Percentiles rank a stretch among this genome's conserved stretches.
These are phyloP conservation scores for Scytalidium lignicola DNA, from an alignment of 2,329 filamentous ascomycete species.

Conservation along the genomic window DNA sequence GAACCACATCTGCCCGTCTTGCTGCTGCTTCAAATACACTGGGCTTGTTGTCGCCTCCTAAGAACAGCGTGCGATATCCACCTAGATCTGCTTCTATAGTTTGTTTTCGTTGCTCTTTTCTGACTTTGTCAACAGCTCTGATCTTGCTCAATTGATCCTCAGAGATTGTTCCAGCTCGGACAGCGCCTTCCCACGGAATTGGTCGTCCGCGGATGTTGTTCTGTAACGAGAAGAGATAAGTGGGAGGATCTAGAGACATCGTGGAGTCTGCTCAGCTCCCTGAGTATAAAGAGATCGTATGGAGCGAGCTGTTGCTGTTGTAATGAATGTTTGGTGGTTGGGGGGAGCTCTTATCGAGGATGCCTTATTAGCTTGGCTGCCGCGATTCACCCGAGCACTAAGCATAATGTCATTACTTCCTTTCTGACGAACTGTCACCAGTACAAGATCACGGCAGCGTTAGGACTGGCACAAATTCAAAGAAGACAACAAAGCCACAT, in stretches of 20 bases:
- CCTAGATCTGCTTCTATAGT: conserved; percentile 74
- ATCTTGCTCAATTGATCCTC: conserved; percentile 94
- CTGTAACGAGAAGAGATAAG: conserved; percentile 82
- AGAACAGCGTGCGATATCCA: conserved; percentile 74
- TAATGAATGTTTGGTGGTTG: conserved; percentile 6
- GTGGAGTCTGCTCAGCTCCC: conserved; percentile 18
- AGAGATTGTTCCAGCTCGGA: conserved; percentile 87
- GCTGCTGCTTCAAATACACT: conserved; percentile 79
- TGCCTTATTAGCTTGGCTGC: not conserved
- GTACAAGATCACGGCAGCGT: not conserved
- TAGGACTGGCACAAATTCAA: not conserved
- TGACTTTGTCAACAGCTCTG: conserved; percentile 92
- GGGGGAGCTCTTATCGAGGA: conserved; percentile 22
- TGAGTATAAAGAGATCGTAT: conserved; percentile 4
- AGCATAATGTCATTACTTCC: not conserved
- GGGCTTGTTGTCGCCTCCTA: conserved; percentile 65
- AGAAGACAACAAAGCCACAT: not conserved
- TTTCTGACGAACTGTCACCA: no score
- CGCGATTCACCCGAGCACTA: not conserved
- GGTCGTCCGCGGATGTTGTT: conserved; percentile 95
- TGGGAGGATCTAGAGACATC: conserved; percentile 90
- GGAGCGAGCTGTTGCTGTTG: conserved; percentile 10
- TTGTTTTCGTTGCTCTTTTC: conserved; percentile 82
- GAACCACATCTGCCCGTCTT: conserved; percentile 84
- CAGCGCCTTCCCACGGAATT: conserved; percentile 96